Conservation (phyloP, 73 alveolate species). For the Paramecium sonneborni region DNA sequence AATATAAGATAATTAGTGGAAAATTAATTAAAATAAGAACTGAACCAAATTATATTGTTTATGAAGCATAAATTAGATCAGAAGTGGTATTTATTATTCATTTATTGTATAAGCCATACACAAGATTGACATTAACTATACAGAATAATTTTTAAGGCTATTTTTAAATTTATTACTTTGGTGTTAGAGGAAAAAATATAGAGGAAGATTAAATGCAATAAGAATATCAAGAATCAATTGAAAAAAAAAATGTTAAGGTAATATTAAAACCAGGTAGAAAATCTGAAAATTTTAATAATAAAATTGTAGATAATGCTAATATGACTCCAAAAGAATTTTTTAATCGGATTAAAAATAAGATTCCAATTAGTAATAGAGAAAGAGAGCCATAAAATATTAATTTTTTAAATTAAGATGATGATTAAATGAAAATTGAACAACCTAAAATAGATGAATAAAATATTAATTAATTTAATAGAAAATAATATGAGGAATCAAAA, state of each 20-base stretch:
- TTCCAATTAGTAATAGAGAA: not conserved
- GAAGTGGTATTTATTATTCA: not conserved
- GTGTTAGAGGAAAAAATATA: not conserved
- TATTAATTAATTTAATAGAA: not conserved
- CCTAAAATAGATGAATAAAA: not conserved
- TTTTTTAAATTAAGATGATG: not conserved
- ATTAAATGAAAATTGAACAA: not conserved
- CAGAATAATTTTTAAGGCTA: not conserved
- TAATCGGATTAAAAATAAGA: not conserved
- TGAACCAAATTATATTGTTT: not conserved
- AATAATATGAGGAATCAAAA: not conserved
- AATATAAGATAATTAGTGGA: not conserved
- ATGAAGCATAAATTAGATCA: not conserved
- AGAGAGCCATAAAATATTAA: not conserved
- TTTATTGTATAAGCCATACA: not conserved
- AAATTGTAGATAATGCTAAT: not conserved
- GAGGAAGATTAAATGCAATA: not conserved
- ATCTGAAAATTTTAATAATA: not conserved
- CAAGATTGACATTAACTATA: not conserved
- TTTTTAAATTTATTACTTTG: not conserved
- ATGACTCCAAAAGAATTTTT: not conserved
- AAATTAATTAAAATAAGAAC: not conserved
- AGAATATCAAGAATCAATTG: not conserved
- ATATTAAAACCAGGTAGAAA: not conserved
- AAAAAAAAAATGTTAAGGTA: not conserved